Evolutionary conservation across 768 basidiomycete genomes (phyloP).

Genomic region (Phaffia tasmanica): DNA sequence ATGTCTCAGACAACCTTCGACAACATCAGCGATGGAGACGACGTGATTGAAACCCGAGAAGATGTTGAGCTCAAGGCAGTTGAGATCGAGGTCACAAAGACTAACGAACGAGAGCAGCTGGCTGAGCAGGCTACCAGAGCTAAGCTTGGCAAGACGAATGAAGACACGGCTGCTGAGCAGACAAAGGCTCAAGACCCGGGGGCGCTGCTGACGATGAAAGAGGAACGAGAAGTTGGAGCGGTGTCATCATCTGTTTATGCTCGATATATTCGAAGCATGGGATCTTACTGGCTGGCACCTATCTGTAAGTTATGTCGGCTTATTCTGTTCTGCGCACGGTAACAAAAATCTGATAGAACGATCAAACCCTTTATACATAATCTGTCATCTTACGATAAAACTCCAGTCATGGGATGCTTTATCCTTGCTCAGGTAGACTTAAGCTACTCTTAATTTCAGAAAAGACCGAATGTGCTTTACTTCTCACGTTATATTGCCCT

Average conservation of each 20-base stretch:
- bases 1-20: slow-evolving; percentile 48
- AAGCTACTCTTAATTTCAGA: background rate
- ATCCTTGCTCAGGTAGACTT: too few species aligned
- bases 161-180: background rate
- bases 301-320: too few species aligned
- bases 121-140: too few species aligned
- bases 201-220: slow-evolving; percentile 10
- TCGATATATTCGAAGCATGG: slow-evolving; percentile 1
- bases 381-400: too few species aligned
- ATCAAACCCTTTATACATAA: too few species aligned
- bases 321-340: too few species aligned
- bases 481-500: background rate
- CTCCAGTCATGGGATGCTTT: too few species aligned
- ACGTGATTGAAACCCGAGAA: slow-evolving; percentile 37
- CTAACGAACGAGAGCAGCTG: background rate
- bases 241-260: background rate
- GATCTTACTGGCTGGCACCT: background rate
- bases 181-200: background rate
- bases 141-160: background rate
- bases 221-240: slow-evolving; percentile 22
- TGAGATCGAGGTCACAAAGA: background rate
- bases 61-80: slow-evolving; percentile 31
- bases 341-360: too few species aligned
- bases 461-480: background rate
- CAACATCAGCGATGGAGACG: background rate